Conservation (phyloP, 2,329 filamentous ascomycete species). For the Gaeumannomyces sp. region DNA sequence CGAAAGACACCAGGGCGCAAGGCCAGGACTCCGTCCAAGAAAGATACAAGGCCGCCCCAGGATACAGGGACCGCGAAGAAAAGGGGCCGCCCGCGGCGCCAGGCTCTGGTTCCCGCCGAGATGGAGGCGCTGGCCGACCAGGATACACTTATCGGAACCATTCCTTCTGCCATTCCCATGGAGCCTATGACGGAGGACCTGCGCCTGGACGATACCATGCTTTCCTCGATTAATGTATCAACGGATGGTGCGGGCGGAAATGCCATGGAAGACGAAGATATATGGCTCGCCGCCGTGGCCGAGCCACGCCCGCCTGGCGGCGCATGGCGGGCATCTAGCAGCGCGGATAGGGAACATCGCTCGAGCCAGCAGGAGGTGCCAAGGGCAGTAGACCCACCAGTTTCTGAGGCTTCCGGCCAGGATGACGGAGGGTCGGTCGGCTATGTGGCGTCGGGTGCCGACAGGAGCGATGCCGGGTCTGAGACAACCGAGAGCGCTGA, state of each 20-base stretch:
- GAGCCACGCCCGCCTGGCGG: slow-evolving; percentile 9
- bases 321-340: background rate
- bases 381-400: background rate
- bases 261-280: slow-evolving; percentile 15
- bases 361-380: background rate
- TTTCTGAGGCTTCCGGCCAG: slow-evolving; percentile 3
- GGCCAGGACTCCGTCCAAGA: slow-evolving; percentile 9
- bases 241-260: slow-evolving; percentile 1
- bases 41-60: slow-evolving; percentile 21
- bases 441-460: slow-evolving; percentile 7
- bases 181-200: slow-evolving; percentile 1
- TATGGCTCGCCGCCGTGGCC: slow-evolving; percentile 16
- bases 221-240: slow-evolving; percentile 5
- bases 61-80: slow-evolving; percentile 21
- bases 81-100: slow-evolving; percentile 26
- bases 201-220: slow-evolving; percentile 11
- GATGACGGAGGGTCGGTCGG: slow-evolving; percentile 8
- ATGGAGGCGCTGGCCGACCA: slow-evolving; percentile 21
- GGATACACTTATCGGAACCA: slow-evolving; percentile 11
- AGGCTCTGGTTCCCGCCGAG: slow-evolving; percentile 19
- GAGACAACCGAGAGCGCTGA: slow-evolving; percentile 11
- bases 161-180: background rate
- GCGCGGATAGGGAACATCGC: background rate
- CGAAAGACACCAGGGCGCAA: slow-evolving; percentile 16
- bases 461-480: slow-evolving; percentile 21